A percentile compares a stretch with the other conserved stretches of the same genome.
phyloP scores from a whole-genome alignment of 2,329 filamentous ascomycete genomes.

The Epichloe bromicola region DNA sequence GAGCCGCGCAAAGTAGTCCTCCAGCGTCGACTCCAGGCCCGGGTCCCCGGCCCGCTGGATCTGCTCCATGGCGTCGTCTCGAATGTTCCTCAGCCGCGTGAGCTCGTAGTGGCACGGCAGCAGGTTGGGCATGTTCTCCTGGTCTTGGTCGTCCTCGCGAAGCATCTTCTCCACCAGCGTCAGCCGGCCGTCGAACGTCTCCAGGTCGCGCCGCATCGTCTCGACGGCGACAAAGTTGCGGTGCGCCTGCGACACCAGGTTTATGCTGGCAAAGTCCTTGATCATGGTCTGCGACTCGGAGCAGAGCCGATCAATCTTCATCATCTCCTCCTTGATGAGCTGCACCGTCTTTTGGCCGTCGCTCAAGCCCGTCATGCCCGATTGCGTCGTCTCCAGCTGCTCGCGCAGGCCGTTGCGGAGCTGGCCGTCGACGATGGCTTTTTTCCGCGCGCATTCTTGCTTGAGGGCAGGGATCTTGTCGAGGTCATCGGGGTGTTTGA shows the following conservation, averaged over 20 bases:
- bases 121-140: conserved; percentile 84
- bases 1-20: conserved; percentile 78
- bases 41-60: conserved; percentile 64
- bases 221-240: conserved; percentile 91
- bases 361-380: conserved; percentile 76
- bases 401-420: conserved; percentile 78
- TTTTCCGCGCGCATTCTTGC: conserved; percentile 88
- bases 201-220: conserved; percentile 82
- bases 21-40: conserved; percentile 66
- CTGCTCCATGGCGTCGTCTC: conserved; percentile 94
- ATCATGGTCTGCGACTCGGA: conserved; percentile 97
- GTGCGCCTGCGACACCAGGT: conserved; percentile 84
- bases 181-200: conserved; percentile 72
- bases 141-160: conserved; percentile 69
- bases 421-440: conserved; percentile 79
- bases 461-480: conserved; percentile 89
- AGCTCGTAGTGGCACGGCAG: conserved; percentile 84
- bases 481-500: conserved; percentile 90
- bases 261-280: conserved; percentile 87
- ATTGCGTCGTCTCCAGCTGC: conserved; percentile 87
- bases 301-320: conserved; percentile 95
- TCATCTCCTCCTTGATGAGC: conserved; percentile 94
- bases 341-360: conserved; percentile 88
- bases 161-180: conserved; percentile 66
- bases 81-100: conserved; percentile 81